Evolutionary conservation across 2,329 filamentous ascomycete species (phyloP).

Genomic region (Neobulgaria alba): DNA sequence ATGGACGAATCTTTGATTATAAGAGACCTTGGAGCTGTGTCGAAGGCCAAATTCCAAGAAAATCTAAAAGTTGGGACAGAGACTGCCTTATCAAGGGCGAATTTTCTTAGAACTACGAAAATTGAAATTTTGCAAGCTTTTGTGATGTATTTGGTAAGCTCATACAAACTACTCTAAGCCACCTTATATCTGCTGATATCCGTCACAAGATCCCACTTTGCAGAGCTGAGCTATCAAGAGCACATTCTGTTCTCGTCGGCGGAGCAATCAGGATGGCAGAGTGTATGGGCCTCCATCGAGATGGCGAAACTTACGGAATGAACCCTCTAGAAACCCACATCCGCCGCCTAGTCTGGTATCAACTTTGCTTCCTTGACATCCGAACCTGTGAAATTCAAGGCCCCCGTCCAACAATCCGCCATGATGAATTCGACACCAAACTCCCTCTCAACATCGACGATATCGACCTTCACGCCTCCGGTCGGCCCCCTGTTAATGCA

Average conservation of each 20-base stretch:
- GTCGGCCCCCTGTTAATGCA: constrained; percentile 31
- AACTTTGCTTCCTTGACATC: constrained; percentile 68
- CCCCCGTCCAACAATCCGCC: constrained; percentile 60
- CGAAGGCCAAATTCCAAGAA: constrained; percentile 49
- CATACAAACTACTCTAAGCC: background rate
- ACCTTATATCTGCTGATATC: constrained; percentile 1
- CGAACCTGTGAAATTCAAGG: constrained; percentile 68
- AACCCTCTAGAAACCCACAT: constrained; percentile 62
- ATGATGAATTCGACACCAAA: constrained; percentile 66
- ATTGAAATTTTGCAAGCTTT: constrained; percentile 71
- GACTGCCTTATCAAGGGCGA: constrained; percentile 56
- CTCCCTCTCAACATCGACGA: constrained; percentile 66
- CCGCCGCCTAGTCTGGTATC: constrained; percentile 66
- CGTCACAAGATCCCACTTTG: constrained; percentile 57
- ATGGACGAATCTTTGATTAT: constrained; percentile 47
- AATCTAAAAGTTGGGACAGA: constrained; percentile 60
- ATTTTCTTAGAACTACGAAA: constrained; percentile 62
- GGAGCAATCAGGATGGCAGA: constrained; percentile 66
- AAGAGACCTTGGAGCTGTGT: constrained; percentile 41
- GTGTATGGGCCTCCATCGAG: constrained; percentile 68
- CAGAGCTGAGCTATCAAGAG: constrained; percentile 61
- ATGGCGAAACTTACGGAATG: constrained; percentile 53
- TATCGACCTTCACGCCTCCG: constrained; percentile 43
- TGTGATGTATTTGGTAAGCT: constrained; percentile 63
- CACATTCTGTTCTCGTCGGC: constrained; percentile 64